phyloP scores from a whole-genome alignment of 352 stramenopile species.

The Elongisporangium prolatum region DNA sequence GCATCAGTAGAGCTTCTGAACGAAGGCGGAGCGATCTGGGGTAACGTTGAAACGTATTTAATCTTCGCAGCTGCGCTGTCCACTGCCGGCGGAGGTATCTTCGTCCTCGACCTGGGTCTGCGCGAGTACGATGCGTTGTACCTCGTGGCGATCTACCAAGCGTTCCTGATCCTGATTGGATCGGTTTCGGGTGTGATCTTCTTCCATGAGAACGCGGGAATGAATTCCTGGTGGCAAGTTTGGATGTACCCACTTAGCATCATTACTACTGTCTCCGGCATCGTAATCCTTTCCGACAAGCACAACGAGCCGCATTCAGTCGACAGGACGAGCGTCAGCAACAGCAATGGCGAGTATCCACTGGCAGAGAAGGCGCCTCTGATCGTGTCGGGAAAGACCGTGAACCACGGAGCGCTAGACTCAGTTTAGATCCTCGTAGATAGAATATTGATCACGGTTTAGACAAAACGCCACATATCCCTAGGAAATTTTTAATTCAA shows the following conservation, averaged over 20 bases:
- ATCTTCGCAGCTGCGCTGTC: slow-evolving; percentile 66
- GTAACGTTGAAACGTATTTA: slow-evolving; percentile 58
- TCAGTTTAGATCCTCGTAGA: slow-evolving; percentile 8
- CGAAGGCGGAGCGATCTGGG: slow-evolving; percentile 70
- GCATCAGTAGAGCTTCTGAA: slow-evolving; percentile 75
- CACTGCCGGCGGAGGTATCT: slow-evolving; percentile 71
- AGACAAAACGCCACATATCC: too few relatives aligned
- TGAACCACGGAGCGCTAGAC: slow-evolving; percentile 34
- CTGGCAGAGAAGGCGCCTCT: slow-evolving; percentile 34
- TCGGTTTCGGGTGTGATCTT: slow-evolving; percentile 85
- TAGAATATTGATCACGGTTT: too few relatives aligned
- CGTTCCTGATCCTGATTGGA: slow-evolving; percentile 80
- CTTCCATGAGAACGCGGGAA: slow-evolving; percentile 82
- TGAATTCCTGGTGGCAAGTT: slow-evolving; percentile 80
- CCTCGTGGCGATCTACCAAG: slow-evolving; percentile 82
- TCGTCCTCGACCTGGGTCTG: slow-evolving; percentile 67
- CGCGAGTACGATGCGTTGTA: slow-evolving; percentile 86
- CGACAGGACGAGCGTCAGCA: slow-evolving; percentile 20
- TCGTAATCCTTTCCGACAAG: slow-evolving; percentile 82
- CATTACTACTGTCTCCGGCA: slow-evolving; percentile 68
- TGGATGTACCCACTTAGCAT: slow-evolving; percentile 75
- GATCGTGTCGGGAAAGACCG: slow-evolving; percentile 27
- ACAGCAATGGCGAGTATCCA: slow-evolving; percentile 25
- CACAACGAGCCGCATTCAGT: slow-evolving; percentile 49
- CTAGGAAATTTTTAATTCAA: too few relatives aligned